Evolutionary conservation across 345 rosid species (phyloP), one percentile per base, ranked within the genome.

Genomic region (Lepidium didymum): DNA sequence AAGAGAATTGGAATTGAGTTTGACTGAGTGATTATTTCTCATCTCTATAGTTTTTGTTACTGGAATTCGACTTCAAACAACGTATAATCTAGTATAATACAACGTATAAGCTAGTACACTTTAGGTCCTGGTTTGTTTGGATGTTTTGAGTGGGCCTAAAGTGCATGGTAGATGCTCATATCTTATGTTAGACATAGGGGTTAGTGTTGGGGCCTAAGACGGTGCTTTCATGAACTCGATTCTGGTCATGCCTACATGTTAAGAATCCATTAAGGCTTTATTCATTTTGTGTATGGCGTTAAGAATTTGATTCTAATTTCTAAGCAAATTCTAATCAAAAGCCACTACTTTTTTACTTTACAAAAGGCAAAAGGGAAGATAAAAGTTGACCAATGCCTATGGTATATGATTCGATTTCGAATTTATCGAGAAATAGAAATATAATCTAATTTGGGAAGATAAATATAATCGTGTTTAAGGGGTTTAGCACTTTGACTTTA

Each of bases 181-280:
- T 11, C 31, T 14, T 67, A 33, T 46, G 62, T 18, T 42, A 35
- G 29, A 47, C 9, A 31, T 13, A 13, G 23, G n/a, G 5, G 40
- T 42, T 34, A 67, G 43, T 18, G 66, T 37, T 58, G 51, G 65
- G 60, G 60, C 60, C 60, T 3, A 40, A 43, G 18, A 54, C 34
- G 52, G 52, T 69, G 74, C 21, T 46, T 13, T 60, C n/a, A 31
- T 70, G 75, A 61, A 70, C 58, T 56, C 31, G 65, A 56, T 72
- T 64, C 76, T 56, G 59, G 10, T 21, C 37, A 47, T 49, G 60
- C 66, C 76, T 71, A 72, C 71, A 0, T 56, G 55, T 64, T 42
- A 14, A 56, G 59, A 72, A 72, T 64, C 65, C 59, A 61, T 10
- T 60, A 29, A 58, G 41, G 40, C 36, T 59, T 27, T n/a, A 38